Base-by-base conservation (phyloP, 164 flowering plant species). In the Litsea cubeba region DNA sequence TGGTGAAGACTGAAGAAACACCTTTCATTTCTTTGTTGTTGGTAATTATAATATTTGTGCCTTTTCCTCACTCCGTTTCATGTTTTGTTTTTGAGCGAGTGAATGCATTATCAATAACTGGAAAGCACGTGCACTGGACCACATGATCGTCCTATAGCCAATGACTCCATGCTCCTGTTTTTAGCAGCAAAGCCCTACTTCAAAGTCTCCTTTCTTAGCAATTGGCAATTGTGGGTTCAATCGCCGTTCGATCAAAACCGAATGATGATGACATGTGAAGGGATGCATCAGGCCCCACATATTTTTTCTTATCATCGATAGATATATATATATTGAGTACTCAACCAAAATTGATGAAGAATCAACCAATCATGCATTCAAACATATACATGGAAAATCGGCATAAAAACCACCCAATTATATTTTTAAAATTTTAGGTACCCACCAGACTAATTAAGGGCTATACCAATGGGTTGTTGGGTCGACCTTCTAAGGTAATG, bases 121-220 rank as follows among this genome's bases (percentile, higher is more conserved):
- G 71, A 28, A 49, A 35, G 74, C 78, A 72, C 76, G 71, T 64
- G 76, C 68, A 65, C 24, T 63, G n/a, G 60, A 76, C 70, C 51
- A 73, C 76, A 74, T 74, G 46, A 60, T 58, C 40, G 32, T 66
- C 62, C 62, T 40, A 18, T 50, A 66, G 40, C 62, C 71, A 70
- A 40, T 40, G 46, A 40, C 46, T 40, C 11, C 1, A 78, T 68
- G 63, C 71, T 18, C 63, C 22, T 60, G 63, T 10, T 20, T 18
- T 17, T 1, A 22, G 11, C 2, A 60, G 63, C n/a, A 60, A 60
- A 60, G 63, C 22, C 22, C 20, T 60, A 18, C 63, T 60, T 22
- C 20, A 22, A 17, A 22, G 4, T 17, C 63, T 18, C 22, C 24
- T 60, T 60, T 60, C 20, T 40, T 1, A 6, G 46, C 46, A 40